These are phyloP conservation scores for Yamadazyma olivae DNA, from an alignment of 805 yeast species.

Conservation along the genomic window DNA sequence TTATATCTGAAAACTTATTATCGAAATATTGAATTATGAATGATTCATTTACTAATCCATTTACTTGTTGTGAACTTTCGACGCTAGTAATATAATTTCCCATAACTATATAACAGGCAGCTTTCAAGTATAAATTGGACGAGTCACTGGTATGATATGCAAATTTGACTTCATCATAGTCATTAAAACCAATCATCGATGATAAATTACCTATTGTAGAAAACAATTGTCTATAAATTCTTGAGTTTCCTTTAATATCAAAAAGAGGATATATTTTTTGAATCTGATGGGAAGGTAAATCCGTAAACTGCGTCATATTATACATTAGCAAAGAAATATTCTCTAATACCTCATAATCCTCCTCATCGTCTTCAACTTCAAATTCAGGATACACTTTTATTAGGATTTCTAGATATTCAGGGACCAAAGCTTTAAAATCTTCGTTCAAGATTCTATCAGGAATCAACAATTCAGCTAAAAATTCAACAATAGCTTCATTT, in stretches of 20 bases:
- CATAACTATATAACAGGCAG: slow-evolving; percentile 29
- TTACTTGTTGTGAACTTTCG: slow-evolving; percentile 13
- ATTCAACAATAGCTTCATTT: slow-evolving; percentile 5
- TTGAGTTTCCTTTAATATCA: slow-evolving; percentile 5
- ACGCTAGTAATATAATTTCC: slow-evolving; percentile 32
- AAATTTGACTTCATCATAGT: slow-evolving; percentile 13
- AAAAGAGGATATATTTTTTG: slow-evolving; percentile 10
- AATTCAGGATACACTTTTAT: slow-evolving; percentile 2
- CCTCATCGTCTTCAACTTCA: slow-evolving; percentile 9
- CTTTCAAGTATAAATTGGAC: slow-evolving; percentile 19
- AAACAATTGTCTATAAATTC: slow-evolving; percentile 24
- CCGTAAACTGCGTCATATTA: slow-evolving; percentile 20
- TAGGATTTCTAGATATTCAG: slow-evolving; percentile 4
- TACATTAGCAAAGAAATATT: slow-evolving; percentile 13
- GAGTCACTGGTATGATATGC: slow-evolving; percentile 13
- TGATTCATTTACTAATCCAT: slow-evolving; percentile 4
- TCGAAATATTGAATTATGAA: slow-evolving; percentile 21
- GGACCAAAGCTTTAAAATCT: slow-evolving; percentile 4
- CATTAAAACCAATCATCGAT: slow-evolving; percentile 27
- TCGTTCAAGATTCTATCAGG: slow-evolving; percentile 10
- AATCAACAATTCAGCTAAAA: slow-evolving; percentile 12
- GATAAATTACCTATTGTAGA: slow-evolving; percentile 33
- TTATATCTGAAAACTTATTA: slow-evolving; percentile 25
- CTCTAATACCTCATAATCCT: slow-evolving; percentile 12
- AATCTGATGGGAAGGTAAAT: slow-evolving; percentile 6